phyloP scores from a whole-genome alignment of 257 asterid genomes.

The Salvia rosmarinus region DNA sequence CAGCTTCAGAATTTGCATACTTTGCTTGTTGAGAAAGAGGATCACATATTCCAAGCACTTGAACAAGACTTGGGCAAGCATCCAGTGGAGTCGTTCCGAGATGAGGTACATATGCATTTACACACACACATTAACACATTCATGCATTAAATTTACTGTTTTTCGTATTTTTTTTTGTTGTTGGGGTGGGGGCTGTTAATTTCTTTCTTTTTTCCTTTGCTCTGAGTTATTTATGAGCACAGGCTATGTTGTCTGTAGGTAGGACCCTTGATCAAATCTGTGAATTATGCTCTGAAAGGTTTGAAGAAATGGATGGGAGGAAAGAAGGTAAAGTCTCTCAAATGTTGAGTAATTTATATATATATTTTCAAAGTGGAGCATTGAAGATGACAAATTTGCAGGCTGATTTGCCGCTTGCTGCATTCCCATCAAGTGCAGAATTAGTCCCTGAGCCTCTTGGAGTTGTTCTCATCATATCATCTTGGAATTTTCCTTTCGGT shows the following conservation, averaged over 20 bases:
- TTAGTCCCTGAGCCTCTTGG: slow-evolving; percentile 92
- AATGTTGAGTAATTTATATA: neutral
- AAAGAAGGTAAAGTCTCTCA: slow-evolving; percentile 48
- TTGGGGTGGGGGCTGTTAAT: no score
- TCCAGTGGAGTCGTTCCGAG: slow-evolving; percentile 65
- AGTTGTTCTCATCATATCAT: slow-evolving; percentile 65
- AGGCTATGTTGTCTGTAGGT: slow-evolving; percentile 43
- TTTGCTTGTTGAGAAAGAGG: slow-evolving; percentile 59
- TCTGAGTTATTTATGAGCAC: no score
- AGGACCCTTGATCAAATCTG: slow-evolving; percentile 64
- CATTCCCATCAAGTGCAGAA: slow-evolving; percentile 69
- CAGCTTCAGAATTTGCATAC: slow-evolving; percentile 55
- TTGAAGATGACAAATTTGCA: slow-evolving; percentile 27
- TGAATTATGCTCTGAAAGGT: slow-evolving; percentile 51
- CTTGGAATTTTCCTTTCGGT: slow-evolving; percentile 96
- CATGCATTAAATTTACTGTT: no score
- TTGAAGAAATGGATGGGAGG: slow-evolving; percentile 70
- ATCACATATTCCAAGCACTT: slow-evolving; percentile 58
- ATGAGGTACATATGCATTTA: slow-evolving; percentile 54
- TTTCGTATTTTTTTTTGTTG: no score
- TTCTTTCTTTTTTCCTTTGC: no score
- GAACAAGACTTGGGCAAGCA: slow-evolving; percentile 74
- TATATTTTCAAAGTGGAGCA: no score
- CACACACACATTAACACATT: no score
- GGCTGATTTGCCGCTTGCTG: slow-evolving; percentile 72